Conservation (phyloP, 2,329 filamentous ascomycete genomes). For the Penicillium olsonii region DNA sequence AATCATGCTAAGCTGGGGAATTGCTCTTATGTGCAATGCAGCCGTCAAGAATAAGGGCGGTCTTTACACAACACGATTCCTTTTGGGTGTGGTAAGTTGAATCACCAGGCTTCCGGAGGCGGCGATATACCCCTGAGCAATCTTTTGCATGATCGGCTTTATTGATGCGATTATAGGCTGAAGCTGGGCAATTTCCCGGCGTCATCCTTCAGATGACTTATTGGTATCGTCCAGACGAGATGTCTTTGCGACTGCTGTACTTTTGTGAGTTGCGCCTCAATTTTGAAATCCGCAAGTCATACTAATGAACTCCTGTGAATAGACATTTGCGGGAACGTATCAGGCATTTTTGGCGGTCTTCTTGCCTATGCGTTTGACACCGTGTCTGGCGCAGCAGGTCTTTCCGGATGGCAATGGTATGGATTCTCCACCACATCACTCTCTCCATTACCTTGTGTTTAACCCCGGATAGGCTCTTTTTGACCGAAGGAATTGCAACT, state of each 20-base stretch:
- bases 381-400: conserved; percentile 37
- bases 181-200: conserved; percentile 48
- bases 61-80: conserved; percentile 43
- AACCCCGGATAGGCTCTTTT: conserved; percentile 19
- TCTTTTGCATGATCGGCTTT: background rate
- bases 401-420: conserved; percentile 33
- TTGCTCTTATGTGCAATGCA: conserved; percentile 39
- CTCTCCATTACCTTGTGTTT: background rate
- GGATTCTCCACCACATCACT: background rate
- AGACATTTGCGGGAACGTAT: conserved; percentile 46
- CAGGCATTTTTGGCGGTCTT: conserved; percentile 45
- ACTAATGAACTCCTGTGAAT: background rate
- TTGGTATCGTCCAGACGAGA: conserved; percentile 52
- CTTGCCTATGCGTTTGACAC: conserved; percentile 49
- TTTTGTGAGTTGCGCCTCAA: conserved; percentile 44
- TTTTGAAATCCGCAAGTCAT: background rate
- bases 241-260: conserved; percentile 46
- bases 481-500: conserved; percentile 25
- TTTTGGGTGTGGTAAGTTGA: conserved; percentile 40
- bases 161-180: conserved; percentile 19
- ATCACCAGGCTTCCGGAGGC: background rate
- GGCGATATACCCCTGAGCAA: background rate
- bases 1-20: conserved; percentile 32
- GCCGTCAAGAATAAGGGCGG: conserved; percentile 42
- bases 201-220: conserved; percentile 46